Percentiles rank a stretch among this genome's conserved stretches.
These are phyloP conservation scores for Aureobasidium zeae DNA, from an alignment of 2,329 filamentous ascomycete genomes.

Conservation along the genomic window DNA sequence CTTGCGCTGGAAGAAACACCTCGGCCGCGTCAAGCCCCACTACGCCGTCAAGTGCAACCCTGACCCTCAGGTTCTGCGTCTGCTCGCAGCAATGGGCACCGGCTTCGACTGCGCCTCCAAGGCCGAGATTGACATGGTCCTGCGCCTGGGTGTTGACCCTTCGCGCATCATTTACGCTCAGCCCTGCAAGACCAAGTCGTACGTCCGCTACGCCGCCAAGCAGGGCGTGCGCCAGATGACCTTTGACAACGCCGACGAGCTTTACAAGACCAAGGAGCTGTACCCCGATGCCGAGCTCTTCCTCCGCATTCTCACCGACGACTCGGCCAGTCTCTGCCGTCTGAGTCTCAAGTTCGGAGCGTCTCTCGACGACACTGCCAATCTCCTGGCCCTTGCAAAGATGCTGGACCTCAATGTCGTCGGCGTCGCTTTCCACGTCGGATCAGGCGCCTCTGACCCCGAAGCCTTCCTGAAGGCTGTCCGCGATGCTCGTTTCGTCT, in stretches of 20 bases:
- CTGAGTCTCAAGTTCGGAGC: slow-evolving; percentile 97
- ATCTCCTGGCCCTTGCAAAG: slow-evolving; percentile 70
- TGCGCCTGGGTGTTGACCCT: slow-evolving; percentile 72
- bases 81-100: slow-evolving; percentile 79
- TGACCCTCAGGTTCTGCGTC: slow-evolving; percentile 76
- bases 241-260: slow-evolving; percentile 95
- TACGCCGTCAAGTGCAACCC: slow-evolving; percentile 99
- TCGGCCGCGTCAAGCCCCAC: slow-evolving; percentile 88
- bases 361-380: slow-evolving; percentile 68
- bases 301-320: slow-evolving; percentile 90
- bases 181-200: slow-evolving; percentile 98
- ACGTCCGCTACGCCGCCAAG: slow-evolving; percentile 79
- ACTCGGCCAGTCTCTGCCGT: slow-evolving; percentile 86
- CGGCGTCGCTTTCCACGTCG: slow-evolving; percentile 95
- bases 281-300: slow-evolving; percentile 85
- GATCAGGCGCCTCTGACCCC: slow-evolving; percentile 92
- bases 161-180: slow-evolving; percentile 97
- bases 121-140: slow-evolving; percentile 86
- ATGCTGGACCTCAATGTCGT: slow-evolving; percentile 81
- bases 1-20: slow-evolving; percentile 91
- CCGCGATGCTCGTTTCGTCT: slow-evolving; percentile 76
- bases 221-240: slow-evolving; percentile 95
- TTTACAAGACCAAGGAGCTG: slow-evolving; percentile 93
- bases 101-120: slow-evolving; percentile 99
- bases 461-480: slow-evolving; percentile 84